A percentile compares a stretch with the other conserved stretches of the same genome.
These are phyloP conservation scores for Apiospora rasikravindrae DNA, from an alignment of 2,329 filamentous ascomycete species.

Conservation along the genomic window DNA sequence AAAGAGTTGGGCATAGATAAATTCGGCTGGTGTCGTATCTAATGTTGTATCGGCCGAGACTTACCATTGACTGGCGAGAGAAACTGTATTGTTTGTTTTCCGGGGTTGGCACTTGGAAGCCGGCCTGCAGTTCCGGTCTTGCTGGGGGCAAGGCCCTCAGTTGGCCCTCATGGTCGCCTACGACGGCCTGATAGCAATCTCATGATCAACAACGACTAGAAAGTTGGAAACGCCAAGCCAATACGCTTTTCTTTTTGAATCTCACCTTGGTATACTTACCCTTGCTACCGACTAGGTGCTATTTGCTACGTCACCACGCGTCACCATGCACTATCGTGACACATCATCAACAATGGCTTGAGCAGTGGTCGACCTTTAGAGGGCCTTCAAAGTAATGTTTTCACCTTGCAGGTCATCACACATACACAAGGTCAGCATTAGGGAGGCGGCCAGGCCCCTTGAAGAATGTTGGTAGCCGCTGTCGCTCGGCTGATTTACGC, in stretches of 20 bases:
- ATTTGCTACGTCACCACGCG: neutral
- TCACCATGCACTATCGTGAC: constrained; percentile 1
- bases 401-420: neutral
- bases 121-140: neutral
- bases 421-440: neutral
- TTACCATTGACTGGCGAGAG: neutral
- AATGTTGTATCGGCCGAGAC: neutral
- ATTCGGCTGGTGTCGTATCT: neutral
- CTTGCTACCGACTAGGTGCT: neutral
- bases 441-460: neutral
- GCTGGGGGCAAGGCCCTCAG: neutral
- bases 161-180: neutral
- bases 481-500: neutral
- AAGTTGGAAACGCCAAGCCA: constrained; percentile 4
- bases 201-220: neutral
- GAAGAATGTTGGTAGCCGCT: neutral
- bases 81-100: constrained; percentile 1
- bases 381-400: neutral
- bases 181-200: neutral
- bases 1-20: neutral
- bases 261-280: neutral
- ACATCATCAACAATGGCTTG: neutral
- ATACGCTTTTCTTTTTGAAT: neutral
- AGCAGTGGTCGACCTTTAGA: neutral
- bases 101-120: neutral